Base-by-base conservation (phyloP, 805 yeast species). In the Candida mattraensis region DNA sequence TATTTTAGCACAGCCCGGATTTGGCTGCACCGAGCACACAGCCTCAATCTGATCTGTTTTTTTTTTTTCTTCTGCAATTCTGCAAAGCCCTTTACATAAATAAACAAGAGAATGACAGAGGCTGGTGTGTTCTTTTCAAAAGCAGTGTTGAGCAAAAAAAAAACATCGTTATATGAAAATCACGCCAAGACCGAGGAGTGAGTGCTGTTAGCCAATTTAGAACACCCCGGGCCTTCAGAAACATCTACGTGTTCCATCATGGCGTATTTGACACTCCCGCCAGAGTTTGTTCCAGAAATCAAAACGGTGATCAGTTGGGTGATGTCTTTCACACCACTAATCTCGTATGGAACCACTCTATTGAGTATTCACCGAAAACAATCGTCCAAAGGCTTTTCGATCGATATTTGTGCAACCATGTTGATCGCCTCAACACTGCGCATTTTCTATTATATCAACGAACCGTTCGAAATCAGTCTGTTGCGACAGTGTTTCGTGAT, bases 401-500 rank as follows among this genome's bases (percentile, higher is more conserved):
- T 87, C n/a, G 97, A 89, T 60, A 85, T 89, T 8, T 89, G 96
- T 61, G 89, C 87, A 5, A 86, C 95, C 5, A 87, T 89, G 95
- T 57, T 88, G 43, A 69, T 87, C 45, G 81, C 95, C 1, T 74
- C 87, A 26, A 74, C 79, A 5, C 62, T 87, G 29, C 69, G 94
- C 46, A 80, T 88, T 18, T 76, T 78, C 37, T 88, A 86, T 64
- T 89, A 83, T 64, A 58, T 83, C 43, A 80, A 86, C 32, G 74
- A 80, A 29, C 95, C 95, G 0, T 88, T 81, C 55, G 96, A 88
- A 56, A 59, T 74, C n/a, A 76, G 94, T 2, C 61, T 88, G 26
- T 65, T 88, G 27, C 64, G 91, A 42, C 97, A 89, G 55, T 78
- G 93, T 23, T 51, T 83, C 26, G 76, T 86, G n/a, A 88, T 87